phyloP scores from a whole-genome alignment of 805 yeast species.

The Candida palmyrensis region DNA sequence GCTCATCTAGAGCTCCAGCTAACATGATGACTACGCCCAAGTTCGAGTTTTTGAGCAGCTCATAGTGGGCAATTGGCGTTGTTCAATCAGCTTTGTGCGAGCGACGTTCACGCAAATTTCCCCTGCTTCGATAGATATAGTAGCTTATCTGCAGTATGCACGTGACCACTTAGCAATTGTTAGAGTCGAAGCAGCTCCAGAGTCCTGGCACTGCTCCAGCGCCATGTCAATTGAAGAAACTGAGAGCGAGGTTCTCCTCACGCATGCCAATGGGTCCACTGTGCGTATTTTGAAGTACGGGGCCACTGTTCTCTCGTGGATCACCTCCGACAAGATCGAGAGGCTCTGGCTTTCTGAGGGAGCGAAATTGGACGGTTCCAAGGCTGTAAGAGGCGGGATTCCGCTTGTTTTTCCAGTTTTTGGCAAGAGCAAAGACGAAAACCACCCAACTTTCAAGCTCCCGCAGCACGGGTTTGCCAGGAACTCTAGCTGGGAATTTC shows the following conservation, averaged over 20 bases:
- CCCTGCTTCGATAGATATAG: too few relatives aligned
- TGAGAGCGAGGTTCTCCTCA: slow-evolving; percentile 55
- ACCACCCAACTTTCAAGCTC: slow-evolving; percentile 54
- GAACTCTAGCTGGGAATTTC: slow-evolving; percentile 85
- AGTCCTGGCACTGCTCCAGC: too few relatives aligned
- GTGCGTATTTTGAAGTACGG: slow-evolving; percentile 75
- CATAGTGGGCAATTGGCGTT: too few relatives aligned
- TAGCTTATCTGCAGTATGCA: too few relatives aligned
- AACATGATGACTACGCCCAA: too few relatives aligned
- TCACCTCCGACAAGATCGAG: slow-evolving; percentile 56
- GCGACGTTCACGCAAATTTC: too few relatives aligned
- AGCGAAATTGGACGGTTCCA: slow-evolving; percentile 85
- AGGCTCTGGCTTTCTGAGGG: slow-evolving; percentile 77
- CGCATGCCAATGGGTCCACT: slow-evolving; percentile 45
- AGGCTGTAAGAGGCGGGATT: slow-evolving; percentile 96
- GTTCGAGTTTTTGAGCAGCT: too few relatives aligned
- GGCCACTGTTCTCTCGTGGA: slow-evolving; percentile 86
- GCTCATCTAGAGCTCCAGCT: too few relatives aligned
- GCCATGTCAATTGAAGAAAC: slow-evolving; percentile 64
- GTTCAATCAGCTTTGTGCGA: too few relatives aligned
- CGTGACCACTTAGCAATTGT: too few relatives aligned
- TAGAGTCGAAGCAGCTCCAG: too few relatives aligned
- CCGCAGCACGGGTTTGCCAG: slow-evolving; percentile 98
- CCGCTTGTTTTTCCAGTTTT: slow-evolving; percentile 94
- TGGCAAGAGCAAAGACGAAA: slow-evolving; percentile 58